These are phyloP conservation scores for Thermothelomyces thermophilus DNA, from an alignment of 2,329 filamentous ascomycete species.

Conservation along the genomic window DNA sequence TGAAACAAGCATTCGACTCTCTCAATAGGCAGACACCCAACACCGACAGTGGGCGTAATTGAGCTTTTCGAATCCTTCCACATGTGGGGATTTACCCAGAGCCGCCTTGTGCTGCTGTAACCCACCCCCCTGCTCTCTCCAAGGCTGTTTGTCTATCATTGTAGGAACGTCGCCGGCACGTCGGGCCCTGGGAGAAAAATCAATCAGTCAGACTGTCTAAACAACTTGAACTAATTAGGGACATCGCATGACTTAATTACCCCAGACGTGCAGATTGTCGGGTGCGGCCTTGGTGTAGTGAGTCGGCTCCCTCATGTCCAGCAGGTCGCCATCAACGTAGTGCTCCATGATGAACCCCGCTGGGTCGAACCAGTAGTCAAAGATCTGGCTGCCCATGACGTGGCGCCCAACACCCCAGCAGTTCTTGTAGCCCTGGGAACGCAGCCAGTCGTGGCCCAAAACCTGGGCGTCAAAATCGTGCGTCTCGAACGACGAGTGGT, in stretches of 20 bases:
- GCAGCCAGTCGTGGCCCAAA: conserved; percentile 63
- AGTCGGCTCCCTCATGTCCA: conserved; percentile 47
- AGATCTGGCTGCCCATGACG: conserved; percentile 64
- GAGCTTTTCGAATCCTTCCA: neutral
- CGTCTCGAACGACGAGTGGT: conserved; percentile 64
- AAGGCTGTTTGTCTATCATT: neutral
- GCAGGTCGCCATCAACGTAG: conserved; percentile 63
- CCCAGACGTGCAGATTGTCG: conserved; percentile 42
- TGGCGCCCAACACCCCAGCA: conserved; percentile 68
- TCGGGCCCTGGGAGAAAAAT: neutral
- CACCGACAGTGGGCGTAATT: neutral
- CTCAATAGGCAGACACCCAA: neutral
- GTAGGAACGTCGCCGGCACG: neutral
- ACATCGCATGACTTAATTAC: conserved; percentile 23
- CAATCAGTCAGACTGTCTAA: too few species aligned
- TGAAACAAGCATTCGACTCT: too few species aligned
- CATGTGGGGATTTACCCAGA: neutral
- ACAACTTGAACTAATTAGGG: neutral
- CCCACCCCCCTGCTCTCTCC: neutral
- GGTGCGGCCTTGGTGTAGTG: conserved; percentile 36
- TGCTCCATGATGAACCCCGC: conserved; percentile 60
- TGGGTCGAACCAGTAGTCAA: conserved; percentile 66
- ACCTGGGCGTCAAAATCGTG: conserved; percentile 66
- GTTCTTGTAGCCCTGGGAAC: conserved; percentile 53
- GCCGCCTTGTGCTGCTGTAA: too few species aligned